Evolutionary conservation across 345 rosid species (phyloP), one percentile per base, ranked within the genome.

Genomic region (Kandelia obovata): DNA sequence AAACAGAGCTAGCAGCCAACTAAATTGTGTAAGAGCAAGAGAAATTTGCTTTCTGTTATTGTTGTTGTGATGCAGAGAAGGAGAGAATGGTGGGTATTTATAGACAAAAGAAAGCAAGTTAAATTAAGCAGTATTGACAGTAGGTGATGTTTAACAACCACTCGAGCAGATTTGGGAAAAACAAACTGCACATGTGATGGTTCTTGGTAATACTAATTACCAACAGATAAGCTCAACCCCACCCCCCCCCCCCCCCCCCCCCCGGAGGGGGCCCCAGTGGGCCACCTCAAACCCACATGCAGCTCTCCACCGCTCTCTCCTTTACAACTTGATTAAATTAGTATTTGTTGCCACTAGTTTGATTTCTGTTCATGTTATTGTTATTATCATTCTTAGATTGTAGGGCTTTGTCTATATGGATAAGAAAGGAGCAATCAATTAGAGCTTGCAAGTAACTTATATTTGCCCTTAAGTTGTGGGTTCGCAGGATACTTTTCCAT

Each of bases 111-210:
- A 11, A 3, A 43, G 49, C 0, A 11, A 43, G 49, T 15, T 3
- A 43, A 43, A 13, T 43, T 13, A 43, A 13, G 13, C 17, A 43
- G 17, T 3, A 3, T 17, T 43, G 1, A 27, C 31, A 10, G 31
- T 9, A 10, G 59, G 30, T 56, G 59, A 31, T 19, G 59, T 1
- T 56, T 27, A 56, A 27, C 59, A 55, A 8, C 4, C 28, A 69
- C 39, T 49, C 71, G 69, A 28, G 17, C 26, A 8, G 55, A 19
- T 20, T 31, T 30, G 58, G 31, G 47, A 21, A 76, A 70, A 43
- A 6, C 21, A 65, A 51, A 34, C 13, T n/a, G 75, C 75, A 66
- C 75, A 75, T 70, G 78, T 72, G 31, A 53, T 39, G 26, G 61
- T 21, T 60, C 27, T 6, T 49, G 26, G 2, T 32, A n/a, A 53